Conservation (phyloP, 768 basidiomycete species). For the Cyathus striatus region DNA sequence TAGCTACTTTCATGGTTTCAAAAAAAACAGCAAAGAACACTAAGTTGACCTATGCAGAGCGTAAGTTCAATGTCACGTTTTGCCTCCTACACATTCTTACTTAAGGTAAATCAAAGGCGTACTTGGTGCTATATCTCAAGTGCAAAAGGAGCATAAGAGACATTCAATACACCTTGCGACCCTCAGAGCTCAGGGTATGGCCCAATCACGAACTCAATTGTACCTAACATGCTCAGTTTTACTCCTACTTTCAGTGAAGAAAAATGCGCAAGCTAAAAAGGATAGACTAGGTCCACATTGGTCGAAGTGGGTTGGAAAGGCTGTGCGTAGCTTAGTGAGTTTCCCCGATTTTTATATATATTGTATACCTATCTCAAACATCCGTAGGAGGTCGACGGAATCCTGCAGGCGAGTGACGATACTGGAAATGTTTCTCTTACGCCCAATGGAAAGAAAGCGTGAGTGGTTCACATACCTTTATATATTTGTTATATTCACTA, state of each 20-base stretch:
- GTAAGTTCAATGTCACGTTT: constrained; percentile 11
- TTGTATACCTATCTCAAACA: neutral
- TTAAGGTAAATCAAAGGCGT: constrained; percentile 27
- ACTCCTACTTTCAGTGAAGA: too few relatives aligned
- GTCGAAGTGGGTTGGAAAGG: constrained; percentile 41
- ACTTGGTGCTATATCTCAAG: constrained; percentile 36
- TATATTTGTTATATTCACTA: neutral
- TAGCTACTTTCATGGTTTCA: constrained; percentile 9
- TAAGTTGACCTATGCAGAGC: constrained; percentile 16
- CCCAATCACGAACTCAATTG: too few relatives aligned
- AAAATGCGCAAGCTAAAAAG: constrained; percentile 34
- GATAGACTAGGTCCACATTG: constrained; percentile 45
- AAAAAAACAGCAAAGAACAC: constrained; percentile 8
- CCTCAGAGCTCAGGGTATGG: constrained; percentile 38
- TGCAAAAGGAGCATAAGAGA: constrained; percentile 40
- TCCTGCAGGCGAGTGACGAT: constrained; percentile 28
- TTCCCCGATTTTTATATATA: neutral
- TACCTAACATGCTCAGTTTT: too few relatives aligned
- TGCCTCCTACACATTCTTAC: neutral
- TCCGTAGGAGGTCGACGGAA: constrained; percentile 36
- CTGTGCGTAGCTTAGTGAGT: constrained; percentile 39
- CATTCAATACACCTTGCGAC: constrained; percentile 40
- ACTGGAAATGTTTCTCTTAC: constrained; percentile 35
- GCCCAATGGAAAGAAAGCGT: constrained; percentile 40
- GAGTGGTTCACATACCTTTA: constrained; percentile 9